Evolutionary conservation across 176 grass and related monocot genomes (phyloP).

Genomic region (Phoenix dactylifera): DNA sequence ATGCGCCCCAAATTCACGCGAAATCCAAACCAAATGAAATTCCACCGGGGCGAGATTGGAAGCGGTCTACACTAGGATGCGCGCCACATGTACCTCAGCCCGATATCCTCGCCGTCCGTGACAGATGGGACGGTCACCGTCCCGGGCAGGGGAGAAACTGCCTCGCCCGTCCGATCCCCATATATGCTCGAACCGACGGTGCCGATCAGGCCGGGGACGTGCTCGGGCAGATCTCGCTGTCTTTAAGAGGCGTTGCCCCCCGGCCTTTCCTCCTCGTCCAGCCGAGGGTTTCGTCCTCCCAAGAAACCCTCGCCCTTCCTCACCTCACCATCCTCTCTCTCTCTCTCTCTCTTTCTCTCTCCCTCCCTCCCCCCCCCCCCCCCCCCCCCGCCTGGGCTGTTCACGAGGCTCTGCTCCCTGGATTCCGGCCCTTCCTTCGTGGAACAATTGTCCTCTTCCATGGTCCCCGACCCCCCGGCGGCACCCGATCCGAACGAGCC

Average conservation of each 20-base stretch:
- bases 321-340: not conserved
- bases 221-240: constrained; percentile 7
- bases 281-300: not conserved
- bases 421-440: not conserved
- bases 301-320: not conserved
- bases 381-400: not conserved
- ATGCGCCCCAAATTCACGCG: not conserved
- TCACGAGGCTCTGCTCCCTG: too few species aligned
- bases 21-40: not conserved
- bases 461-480: not conserved
- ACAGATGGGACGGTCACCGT: not conserved
- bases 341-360: not conserved
- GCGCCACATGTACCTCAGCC: not conserved
- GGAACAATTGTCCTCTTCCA: too few species aligned
- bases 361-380: not conserved
- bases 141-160: not conserved
- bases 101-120: constrained; percentile 3
- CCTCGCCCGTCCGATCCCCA: not conserved
- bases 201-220: not conserved
- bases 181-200: not conserved
- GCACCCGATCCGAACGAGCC: not conserved
- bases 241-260: constrained; percentile 7
- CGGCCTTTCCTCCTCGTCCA: not conserved
- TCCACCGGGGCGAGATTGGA: not conserved
- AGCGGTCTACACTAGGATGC: not conserved